These are phyloP conservation scores for Eustoma russellianum DNA, from an alignment of 257 asterid species.

Conservation along the genomic window DNA sequence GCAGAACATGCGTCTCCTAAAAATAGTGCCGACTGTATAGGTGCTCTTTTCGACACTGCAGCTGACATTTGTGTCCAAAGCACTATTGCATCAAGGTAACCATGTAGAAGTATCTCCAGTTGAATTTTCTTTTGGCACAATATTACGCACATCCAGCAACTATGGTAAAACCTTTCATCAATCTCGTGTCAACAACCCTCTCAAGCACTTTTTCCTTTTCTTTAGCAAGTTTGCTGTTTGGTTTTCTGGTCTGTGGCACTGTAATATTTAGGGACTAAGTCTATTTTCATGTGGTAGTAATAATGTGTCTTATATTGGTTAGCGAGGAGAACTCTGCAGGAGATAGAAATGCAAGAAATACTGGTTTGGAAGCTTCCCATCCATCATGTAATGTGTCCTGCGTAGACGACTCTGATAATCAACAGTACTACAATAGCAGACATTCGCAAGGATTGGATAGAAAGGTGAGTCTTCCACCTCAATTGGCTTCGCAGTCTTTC, in stretches of 20 bases:
- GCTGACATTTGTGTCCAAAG: conserved; percentile 17
- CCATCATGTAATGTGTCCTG: conserved; percentile 14
- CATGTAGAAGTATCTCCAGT: too few relatives aligned
- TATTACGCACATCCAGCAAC: too few relatives aligned
- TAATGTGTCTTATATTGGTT: conserved; percentile 21
- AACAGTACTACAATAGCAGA: conserved; percentile 20
- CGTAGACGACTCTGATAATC: conserved; percentile 17
- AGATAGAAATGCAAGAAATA: conserved; percentile 18
- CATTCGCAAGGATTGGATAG: conserved; percentile 26
- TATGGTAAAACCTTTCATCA: too few relatives aligned
- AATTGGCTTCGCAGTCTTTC: conserved; percentile 29
- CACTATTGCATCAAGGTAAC: conserved; percentile 24
- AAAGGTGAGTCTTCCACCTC: conserved; percentile 27
- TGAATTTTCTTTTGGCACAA: too few relatives aligned
- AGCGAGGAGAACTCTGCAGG: conserved; percentile 24
- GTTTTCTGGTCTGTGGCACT: too few relatives aligned
- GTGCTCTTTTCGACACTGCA: conserved; percentile 21
- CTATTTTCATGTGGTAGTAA: conserved; percentile 26
- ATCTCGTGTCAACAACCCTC: too few relatives aligned
- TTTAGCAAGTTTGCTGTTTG: too few relatives aligned
- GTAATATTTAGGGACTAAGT: too few relatives aligned
- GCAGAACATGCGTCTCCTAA: conserved; percentile 28
- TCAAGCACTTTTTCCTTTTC: too few relatives aligned
- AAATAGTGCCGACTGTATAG: conserved; percentile 18
- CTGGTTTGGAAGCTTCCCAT: conserved; percentile 17